Conservation (phyloP, 73 alveolate species). For the Symbiodinium pilosum region DNA sequence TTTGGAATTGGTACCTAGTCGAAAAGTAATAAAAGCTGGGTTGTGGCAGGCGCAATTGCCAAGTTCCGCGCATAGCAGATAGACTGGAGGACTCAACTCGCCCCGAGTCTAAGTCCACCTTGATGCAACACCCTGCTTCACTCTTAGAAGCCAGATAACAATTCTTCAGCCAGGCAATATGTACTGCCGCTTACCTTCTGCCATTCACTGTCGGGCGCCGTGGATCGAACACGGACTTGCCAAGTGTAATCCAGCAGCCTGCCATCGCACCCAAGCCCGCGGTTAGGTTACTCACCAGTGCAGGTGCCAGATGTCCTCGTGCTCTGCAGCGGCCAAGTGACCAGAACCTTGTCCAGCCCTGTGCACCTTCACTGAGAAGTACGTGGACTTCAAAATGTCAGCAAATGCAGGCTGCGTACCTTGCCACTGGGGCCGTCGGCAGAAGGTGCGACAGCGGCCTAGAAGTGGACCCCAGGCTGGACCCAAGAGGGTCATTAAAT, state of each 20-base stretch:
- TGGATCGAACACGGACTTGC: conserved; percentile 79
- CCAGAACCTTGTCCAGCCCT: conserved; percentile 67
- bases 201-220: conserved; percentile 44
- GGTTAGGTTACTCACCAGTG: background rate
- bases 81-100: conserved; percentile 30
- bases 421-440: conserved; percentile 78
- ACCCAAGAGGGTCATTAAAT: background rate
- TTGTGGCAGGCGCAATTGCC: background rate
- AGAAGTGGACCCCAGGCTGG: background rate
- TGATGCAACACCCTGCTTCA: background rate
- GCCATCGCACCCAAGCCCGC: background rate
- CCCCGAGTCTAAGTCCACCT: conserved; percentile 88
- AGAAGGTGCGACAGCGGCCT: conserved; percentile 59
- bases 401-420: background rate
- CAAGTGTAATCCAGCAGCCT: conserved; percentile 84
- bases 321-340: conserved; percentile 58
- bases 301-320: conserved; percentile 36
- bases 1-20: background rate
- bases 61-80: background rate
- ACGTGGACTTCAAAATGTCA: background rate
- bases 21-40: background rate
- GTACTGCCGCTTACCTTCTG: conserved; percentile 27
- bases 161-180: background rate
- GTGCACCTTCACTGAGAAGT: conserved; percentile 28
- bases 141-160: background rate